Conservation (phyloP, 768 basidiomycete genomes). For the Rhodosporidiobolus odoratus region DNA sequence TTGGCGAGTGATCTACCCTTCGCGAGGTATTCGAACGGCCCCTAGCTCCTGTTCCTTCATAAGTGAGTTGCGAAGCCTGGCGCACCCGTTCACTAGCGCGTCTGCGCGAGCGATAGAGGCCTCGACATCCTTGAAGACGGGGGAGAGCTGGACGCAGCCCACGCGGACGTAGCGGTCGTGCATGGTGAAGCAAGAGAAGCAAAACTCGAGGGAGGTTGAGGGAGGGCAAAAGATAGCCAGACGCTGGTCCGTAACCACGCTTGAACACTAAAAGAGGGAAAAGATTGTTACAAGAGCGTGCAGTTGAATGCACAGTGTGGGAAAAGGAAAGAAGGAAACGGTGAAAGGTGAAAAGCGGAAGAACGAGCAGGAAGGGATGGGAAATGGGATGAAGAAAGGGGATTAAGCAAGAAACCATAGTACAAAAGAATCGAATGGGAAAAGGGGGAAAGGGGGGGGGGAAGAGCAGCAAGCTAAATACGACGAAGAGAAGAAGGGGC, state of each 20-base stretch:
- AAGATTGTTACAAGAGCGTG: background rate
- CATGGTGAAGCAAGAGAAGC: background rate
- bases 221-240: background rate
- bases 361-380: background rate
- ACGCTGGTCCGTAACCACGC: no score
- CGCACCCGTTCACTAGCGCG: background rate
- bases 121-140: conserved; percentile 19
- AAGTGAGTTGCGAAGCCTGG: background rate
- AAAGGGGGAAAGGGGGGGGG: background rate
- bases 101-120: conserved; percentile 2
- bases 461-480: background rate
- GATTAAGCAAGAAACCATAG: background rate
- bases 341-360: background rate
- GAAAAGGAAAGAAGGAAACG: background rate
- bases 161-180: background rate
- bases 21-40: background rate
- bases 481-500: background rate
- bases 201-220: no score
- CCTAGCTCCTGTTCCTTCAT: background rate
- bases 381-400: background rate
- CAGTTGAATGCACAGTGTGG: background rate
- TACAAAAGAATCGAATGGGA: background rate
- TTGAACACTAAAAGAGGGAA: background rate
- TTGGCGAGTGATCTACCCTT: background rate
- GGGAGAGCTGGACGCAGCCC: conserved; percentile 16